Conservation (phyloP, 164 flowering plant genomes). For the Vitis cinerea region DNA sequence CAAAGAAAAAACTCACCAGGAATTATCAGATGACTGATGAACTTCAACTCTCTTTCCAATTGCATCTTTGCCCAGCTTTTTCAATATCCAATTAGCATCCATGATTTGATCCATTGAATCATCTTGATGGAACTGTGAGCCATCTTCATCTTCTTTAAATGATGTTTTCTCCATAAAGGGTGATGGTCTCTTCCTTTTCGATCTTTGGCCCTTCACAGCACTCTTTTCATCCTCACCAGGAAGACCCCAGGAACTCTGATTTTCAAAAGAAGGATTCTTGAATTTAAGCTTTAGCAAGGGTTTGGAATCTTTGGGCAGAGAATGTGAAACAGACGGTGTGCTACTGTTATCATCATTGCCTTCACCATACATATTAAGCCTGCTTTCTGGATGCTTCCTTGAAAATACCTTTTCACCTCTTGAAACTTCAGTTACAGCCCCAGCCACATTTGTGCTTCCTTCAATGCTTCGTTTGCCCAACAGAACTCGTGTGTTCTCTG, state of each 20-base stretch:
- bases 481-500: conserved; percentile 24
- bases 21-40: conserved; percentile 73
- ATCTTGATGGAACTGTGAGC: conserved; percentile 30
- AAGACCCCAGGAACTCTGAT: conserved; percentile 46
- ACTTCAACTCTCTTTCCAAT: conserved; percentile 94
- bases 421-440: conserved; percentile 27
- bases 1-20: conserved; percentile 63
- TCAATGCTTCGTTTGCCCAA: conserved; percentile 42
- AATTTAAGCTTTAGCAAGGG: conserved; percentile 79
- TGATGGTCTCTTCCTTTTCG: conserved; percentile 88
- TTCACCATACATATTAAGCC: conserved; percentile 23
- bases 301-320: conserved; percentile 57
- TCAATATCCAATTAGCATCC: conserved; percentile 94
- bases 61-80: conserved; percentile 94
- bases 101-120: conserved; percentile 55
- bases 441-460: conserved; percentile 21
- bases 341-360: conserved; percentile 24
- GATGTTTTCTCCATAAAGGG: conserved; percentile 41
- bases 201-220: conserved; percentile 84
- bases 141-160: conserved; percentile 44
- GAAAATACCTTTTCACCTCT: conserved; percentile 35
- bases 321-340: conserved; percentile 31
- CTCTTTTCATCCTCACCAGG: conserved; percentile 69
- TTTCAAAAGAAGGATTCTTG: conserved; percentile 60
- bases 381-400: conserved; percentile 41